phyloP scores from a whole-genome alignment of 306 rosid species.

The Arachis stenosperma region DNA sequence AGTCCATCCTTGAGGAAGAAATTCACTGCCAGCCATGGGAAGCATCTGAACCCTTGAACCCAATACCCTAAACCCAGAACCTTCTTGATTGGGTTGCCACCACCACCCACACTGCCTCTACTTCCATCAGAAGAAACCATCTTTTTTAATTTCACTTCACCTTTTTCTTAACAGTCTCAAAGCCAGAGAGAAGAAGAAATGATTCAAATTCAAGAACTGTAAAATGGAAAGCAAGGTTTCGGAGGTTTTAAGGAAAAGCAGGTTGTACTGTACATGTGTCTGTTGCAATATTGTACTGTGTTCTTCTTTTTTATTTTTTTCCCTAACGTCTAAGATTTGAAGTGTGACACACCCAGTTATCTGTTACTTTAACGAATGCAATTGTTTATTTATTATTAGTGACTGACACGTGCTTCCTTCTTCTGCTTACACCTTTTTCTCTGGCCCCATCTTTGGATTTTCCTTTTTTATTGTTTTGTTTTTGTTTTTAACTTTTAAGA shows the following conservation, averaged over 20 bases:
- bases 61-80: slow-evolving; percentile 78
- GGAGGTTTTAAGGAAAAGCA: slow-evolving; percentile 29
- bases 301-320: background rate
- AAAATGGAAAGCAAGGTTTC: slow-evolving; percentile 15
- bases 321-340: background rate
- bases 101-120: background rate
- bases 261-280: background rate
- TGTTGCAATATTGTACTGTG: background rate
- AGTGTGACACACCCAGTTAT: background rate
- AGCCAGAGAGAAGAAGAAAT: background rate
- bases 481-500: too few relatives aligned
- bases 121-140: slow-evolving; percentile 46
- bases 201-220: background rate
- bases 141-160: background rate
- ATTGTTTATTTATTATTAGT: background rate
- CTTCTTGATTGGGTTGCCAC: slow-evolving; percentile 46
- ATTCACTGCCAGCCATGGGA: slow-evolving; percentile 84
- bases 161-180: slow-evolving; percentile 17
- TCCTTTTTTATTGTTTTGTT: background rate
- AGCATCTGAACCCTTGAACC: slow-evolving; percentile 92
- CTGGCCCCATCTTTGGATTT: background rate
- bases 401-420: slow-evolving; percentile 16
- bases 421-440: background rate
- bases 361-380: background rate
- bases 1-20: slow-evolving; percentile 87